Evolutionary conservation across 2,329 filamentous ascomycete genomes (phyloP).

Genomic region (Trichoderma koningii): DNA sequence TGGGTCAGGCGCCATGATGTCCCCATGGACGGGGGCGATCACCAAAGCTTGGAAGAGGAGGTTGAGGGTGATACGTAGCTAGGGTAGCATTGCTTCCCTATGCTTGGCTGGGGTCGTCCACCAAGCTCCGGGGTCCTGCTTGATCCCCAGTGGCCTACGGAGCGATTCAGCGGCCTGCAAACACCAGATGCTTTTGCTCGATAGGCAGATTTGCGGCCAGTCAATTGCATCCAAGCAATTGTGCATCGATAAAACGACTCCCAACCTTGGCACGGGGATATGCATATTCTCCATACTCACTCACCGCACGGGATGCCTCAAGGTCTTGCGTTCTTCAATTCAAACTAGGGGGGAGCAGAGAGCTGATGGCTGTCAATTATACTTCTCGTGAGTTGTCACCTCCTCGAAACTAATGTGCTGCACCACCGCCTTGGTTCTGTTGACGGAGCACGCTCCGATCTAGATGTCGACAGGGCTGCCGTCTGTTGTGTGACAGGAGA

Average conservation of each 20-base stretch:
- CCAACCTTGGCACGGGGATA: background rate
- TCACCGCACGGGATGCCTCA: background rate
- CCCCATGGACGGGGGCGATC: conserved; percentile 11
- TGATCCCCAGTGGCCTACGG: background rate
- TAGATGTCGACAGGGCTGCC: conserved; percentile 8
- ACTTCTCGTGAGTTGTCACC: no score
- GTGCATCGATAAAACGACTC: background rate
- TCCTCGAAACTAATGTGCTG: background rate
- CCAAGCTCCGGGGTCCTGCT: conserved; percentile 2
- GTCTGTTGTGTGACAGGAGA: conserved; percentile 14
- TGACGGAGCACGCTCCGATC: background rate
- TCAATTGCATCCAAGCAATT: background rate
- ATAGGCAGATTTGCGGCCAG: background rate
- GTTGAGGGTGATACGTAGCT: conserved; percentile 12
- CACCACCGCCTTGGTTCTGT: background rate
- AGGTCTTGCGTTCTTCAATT: background rate
- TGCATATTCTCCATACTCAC: background rate
- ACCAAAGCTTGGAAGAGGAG: conserved; percentile 8
- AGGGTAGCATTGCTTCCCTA: conserved; percentile 25
- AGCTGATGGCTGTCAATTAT: background rate
- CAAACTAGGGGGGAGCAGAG: no score
- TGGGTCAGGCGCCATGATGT: conserved; percentile 21
- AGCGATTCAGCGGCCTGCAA: background rate
- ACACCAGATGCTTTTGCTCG: background rate
- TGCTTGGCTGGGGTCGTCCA: conserved; percentile 16